These are phyloP conservation scores for Euphrasia arctica DNA, from an alignment of 305 asterid genomes.

Conservation along the genomic window DNA sequence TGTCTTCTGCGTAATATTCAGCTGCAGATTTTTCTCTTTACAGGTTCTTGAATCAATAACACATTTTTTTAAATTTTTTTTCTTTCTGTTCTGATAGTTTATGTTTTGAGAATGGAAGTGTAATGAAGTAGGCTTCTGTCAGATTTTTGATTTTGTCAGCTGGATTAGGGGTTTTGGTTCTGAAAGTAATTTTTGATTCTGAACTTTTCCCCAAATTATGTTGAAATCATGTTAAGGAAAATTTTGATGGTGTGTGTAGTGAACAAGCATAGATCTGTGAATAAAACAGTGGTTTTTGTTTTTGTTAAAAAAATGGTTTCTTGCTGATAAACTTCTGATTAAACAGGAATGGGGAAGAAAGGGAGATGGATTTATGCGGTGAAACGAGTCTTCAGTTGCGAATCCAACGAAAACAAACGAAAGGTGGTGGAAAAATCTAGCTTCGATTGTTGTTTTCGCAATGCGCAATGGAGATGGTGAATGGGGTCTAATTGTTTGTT, in stretches of 20 bases:
- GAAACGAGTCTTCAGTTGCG: conserved; percentile 57
- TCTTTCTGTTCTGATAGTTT: background rate
- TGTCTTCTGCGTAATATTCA: background rate
- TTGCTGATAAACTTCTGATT: background rate
- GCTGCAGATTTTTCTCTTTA: background rate
- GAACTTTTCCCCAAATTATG: background rate
- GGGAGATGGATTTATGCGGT: conserved; percentile 59
- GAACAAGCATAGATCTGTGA: conserved; percentile 32
- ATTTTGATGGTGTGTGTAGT: background rate
- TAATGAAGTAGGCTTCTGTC: background rate
- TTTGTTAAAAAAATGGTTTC: background rate
- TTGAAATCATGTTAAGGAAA: background rate
- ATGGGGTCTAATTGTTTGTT: conserved; percentile 22
- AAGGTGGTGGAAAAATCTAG: conserved; percentile 40
- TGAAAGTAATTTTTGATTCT: background rate
- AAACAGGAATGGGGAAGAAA: conserved; percentile 66
- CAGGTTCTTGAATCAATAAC: background rate
- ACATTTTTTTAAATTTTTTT: background rate
- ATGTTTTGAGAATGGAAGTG: background rate
- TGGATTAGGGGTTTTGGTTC: background rate
- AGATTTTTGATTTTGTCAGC: too few relatives aligned
- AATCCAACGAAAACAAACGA: conserved; percentile 44
- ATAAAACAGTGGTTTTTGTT: conserved; percentile 13
- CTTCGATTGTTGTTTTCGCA: background rate
- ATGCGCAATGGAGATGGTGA: background rate